Base-by-base conservation (phyloP, 345 rosid species). In the Bruguiera sexangula region DNA sequence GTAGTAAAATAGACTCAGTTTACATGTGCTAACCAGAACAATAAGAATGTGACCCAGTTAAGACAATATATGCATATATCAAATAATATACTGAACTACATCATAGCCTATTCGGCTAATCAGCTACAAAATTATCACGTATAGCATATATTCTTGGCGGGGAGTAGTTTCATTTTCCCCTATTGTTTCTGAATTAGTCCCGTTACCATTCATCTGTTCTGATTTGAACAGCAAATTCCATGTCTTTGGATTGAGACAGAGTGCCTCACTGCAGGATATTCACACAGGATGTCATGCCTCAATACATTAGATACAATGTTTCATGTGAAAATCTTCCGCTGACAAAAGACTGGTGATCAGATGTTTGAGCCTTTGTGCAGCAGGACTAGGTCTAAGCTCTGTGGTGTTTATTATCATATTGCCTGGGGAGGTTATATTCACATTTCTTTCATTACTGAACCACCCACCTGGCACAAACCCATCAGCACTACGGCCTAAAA, bases 381-480 rank as follows among this genome's bases (percentile, higher is more conserved):
- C 97, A 39, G 86, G 82, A 30, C 93, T 88, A 60, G 96, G 90
- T 82, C 62, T 84, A 52, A 91, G 85, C 61, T 78, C 83, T 0
- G 87, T 80, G 51, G 74, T 63, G 74, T 86, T 76, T 0, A 72
- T 62, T 15, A 53, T 53, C 43, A 69, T 34, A 46, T 66, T 56
- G 22, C 63, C 62, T 0, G 69, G 74, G 58, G 64, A 57, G 53
- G 68, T 76, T 16, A 69, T 8, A 4, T 76, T 77, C 22, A 78
- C 66, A 37, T 70, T 69, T 36, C 72, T 83, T 70, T 73, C 69
- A 16, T 73, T 64, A 32, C 36, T 62, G 55, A 86, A 86, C 97
- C 96, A 92, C 43, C 90, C 89, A 58, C 97, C 92, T 1, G 76
- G 78, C 3, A 86, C 80, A 69, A 89, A 92, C 55, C 84, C 85